phyloP scores from a whole-genome alignment of 805 yeast genomes.

The Candida schatavii region DNA sequence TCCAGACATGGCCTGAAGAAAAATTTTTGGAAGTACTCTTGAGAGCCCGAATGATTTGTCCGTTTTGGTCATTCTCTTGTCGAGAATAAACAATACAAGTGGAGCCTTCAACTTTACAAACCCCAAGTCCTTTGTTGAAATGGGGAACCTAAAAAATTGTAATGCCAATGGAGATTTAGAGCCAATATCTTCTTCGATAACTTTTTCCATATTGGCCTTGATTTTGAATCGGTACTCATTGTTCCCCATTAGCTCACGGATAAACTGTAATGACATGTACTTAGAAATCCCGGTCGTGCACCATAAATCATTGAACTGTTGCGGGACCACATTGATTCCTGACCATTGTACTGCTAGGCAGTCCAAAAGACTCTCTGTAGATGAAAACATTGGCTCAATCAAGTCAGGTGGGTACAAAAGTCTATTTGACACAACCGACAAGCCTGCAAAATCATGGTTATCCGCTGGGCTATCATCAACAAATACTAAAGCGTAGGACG shows the following conservation, averaged over 20 bases:
- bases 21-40: conserved; percentile 86
- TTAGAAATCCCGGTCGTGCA: conserved; percentile 80
- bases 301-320: conserved; percentile 80
- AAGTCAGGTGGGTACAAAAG: conserved; percentile 68
- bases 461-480: conserved; percentile 52
- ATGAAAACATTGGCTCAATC: conserved; percentile 73
- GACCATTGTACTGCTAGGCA: conserved; percentile 89
- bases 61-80: conserved; percentile 91
- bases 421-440: conserved; percentile 58
- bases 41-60: conserved; percentile 91
- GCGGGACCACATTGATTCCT: conserved; percentile 86
- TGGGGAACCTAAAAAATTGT: conserved; percentile 65
- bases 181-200: conserved; percentile 74
- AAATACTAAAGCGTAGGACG: conserved; percentile 75
- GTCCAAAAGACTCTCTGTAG: conserved; percentile 65
- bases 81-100: conserved; percentile 76
- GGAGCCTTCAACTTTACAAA: conserved; percentile 84
- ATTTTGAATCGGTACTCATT: conserved; percentile 78
- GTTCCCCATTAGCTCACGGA: conserved; percentile 70
- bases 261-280: conserved; percentile 75
- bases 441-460: conserved; percentile 69
- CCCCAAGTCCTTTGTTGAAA: conserved; percentile 55
- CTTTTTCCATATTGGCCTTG: conserved; percentile 58
- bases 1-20: conserved; percentile 93
- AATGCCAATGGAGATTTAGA: conserved; percentile 71